These are phyloP conservation scores for Barbarea vulgaris DNA, from an alignment of 345 rosid species.

Conservation along the genomic window DNA sequence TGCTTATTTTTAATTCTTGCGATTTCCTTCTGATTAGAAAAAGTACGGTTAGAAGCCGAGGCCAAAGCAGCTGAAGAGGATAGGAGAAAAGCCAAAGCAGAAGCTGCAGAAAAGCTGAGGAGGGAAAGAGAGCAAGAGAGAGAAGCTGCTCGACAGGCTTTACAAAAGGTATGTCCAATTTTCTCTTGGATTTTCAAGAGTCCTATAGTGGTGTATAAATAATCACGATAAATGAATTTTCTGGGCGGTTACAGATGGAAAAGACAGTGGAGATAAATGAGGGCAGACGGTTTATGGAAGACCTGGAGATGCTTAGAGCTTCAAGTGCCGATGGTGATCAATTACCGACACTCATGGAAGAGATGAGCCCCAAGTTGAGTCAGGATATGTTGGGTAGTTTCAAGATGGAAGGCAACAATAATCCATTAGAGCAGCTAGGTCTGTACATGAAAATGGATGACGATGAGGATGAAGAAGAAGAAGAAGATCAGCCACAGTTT, in stretches of 20 bases:
- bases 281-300: slow-evolving; percentile 76
- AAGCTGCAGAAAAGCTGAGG: slow-evolving; percentile 78
- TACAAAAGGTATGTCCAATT: slow-evolving; percentile 57
- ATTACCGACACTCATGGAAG: slow-evolving; percentile 56
- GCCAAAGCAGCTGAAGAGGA: slow-evolving; percentile 89
- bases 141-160: slow-evolving; percentile 90
- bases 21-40: slow-evolving; percentile 51
- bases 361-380: slow-evolving; percentile 55
- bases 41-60: slow-evolving; percentile 77
- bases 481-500: slow-evolving; percentile 49
- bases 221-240: slow-evolving; percentile 8
- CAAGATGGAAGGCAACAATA: slow-evolving; percentile 65
- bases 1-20: slow-evolving; percentile 7
- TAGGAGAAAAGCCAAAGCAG: slow-evolving; percentile 66
- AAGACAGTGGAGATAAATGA: slow-evolving; percentile 91
- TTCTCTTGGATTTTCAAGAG: not conserved
- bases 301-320: slow-evolving; percentile 75
- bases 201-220: not conserved
- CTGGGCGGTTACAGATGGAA: slow-evolving; percentile 67
- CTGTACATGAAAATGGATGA: slow-evolving; percentile 74
- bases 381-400: slow-evolving; percentile 62
- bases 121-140: slow-evolving; percentile 79
- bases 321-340: slow-evolving; percentile 48
- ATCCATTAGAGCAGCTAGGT: slow-evolving; percentile 83
- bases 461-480: slow-evolving; percentile 73